These are phyloP conservation scores for Rhodotorula sp. DNA, from an alignment of 1,284 basidiomycete genomes.

Conservation along the genomic window DNA sequence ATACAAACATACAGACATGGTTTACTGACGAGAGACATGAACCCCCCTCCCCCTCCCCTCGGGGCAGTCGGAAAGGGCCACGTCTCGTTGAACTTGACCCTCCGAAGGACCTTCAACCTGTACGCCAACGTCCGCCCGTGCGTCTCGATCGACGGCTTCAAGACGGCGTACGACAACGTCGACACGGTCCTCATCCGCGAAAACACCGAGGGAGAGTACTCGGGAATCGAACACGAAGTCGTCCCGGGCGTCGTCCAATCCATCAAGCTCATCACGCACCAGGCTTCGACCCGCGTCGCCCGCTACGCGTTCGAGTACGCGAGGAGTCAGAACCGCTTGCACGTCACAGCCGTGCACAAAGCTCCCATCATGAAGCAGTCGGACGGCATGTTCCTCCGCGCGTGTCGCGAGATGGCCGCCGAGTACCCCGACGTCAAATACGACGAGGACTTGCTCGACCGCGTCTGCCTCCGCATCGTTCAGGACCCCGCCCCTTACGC, in stretches of 20 bases:
- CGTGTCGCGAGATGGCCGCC: constrained; percentile 93
- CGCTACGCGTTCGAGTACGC: constrained; percentile 99
- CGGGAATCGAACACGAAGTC: constrained; percentile 97
- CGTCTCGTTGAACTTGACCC: constrained; percentile 94
- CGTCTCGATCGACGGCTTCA: constrained; percentile 91
- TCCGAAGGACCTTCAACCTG: constrained; percentile 94
- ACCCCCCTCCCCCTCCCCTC: background rate
- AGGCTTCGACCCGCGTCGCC: constrained; percentile 97
- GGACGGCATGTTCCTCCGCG: constrained; percentile 90
- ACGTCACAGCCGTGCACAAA: constrained; percentile 99
- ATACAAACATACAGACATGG: too few species aligned
- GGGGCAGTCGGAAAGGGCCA: constrained; percentile 93
- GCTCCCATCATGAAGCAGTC: constrained; percentile 99
- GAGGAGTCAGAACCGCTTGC: constrained; percentile 76
- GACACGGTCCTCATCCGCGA: constrained; percentile 98
- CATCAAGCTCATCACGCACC: constrained; percentile 99
- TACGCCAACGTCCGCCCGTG: constrained; percentile 99
- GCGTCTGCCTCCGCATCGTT: constrained; percentile 90
- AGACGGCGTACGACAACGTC: constrained; percentile 97
- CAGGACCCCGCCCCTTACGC: constrained; percentile 91
- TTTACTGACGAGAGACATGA: background rate
- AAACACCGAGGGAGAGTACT: constrained; percentile 99
- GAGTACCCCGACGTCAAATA: constrained; percentile 92
- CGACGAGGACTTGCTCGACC: constrained; percentile 96
- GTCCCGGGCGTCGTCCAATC: constrained; percentile 99